phyloP scores from a whole-genome alignment of 139 green algal genomes.

The Chlorella sp. region DNA sequence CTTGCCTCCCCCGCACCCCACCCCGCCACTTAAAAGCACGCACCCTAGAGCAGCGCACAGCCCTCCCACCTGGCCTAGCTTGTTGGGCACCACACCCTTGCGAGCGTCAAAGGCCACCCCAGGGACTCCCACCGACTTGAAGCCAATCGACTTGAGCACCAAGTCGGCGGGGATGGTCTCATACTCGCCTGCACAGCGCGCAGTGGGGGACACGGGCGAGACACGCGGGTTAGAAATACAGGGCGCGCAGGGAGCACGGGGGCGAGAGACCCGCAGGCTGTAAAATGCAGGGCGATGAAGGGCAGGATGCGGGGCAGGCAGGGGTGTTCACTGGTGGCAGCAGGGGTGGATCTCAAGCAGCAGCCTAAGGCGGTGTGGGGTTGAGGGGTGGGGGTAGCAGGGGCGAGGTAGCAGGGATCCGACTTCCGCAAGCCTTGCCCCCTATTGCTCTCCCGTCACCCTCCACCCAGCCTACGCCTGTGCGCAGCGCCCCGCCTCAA shows the following conservation, averaged over 20 bases:
- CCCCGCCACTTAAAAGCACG: neutral
- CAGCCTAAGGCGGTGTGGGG: neutral
- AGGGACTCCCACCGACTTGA: slow-evolving; percentile 68
- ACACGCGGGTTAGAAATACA: neutral
- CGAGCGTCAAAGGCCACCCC: slow-evolving; percentile 81
- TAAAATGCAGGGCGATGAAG: too few relatives aligned
- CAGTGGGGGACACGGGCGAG: neutral
- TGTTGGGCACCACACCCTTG: slow-evolving; percentile 76
- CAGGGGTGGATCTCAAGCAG: too few relatives aligned
- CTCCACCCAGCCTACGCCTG: too few relatives aligned
- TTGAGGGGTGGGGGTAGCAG: neutral
- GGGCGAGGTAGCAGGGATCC: too few relatives aligned
- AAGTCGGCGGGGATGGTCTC: slow-evolving; percentile 64
- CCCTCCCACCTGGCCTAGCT: slow-evolving; percentile 38
- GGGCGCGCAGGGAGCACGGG: too few relatives aligned
- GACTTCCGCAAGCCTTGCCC: too few relatives aligned
- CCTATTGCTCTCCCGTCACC: too few relatives aligned
- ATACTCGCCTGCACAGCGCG: slow-evolving; percentile 32
- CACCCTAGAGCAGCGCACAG: too few relatives aligned
- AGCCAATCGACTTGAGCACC: slow-evolving; percentile 88
- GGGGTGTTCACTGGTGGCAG: too few relatives aligned
- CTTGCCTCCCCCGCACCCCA: neutral
- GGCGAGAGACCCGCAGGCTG: too few relatives aligned
- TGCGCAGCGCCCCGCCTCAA: too few relatives aligned
- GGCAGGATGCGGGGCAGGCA: too few relatives aligned